These are phyloP conservation scores for Clavulina sp. DNA, from an alignment of 768 basidiomycete genomes.

Conservation along the genomic window DNA sequence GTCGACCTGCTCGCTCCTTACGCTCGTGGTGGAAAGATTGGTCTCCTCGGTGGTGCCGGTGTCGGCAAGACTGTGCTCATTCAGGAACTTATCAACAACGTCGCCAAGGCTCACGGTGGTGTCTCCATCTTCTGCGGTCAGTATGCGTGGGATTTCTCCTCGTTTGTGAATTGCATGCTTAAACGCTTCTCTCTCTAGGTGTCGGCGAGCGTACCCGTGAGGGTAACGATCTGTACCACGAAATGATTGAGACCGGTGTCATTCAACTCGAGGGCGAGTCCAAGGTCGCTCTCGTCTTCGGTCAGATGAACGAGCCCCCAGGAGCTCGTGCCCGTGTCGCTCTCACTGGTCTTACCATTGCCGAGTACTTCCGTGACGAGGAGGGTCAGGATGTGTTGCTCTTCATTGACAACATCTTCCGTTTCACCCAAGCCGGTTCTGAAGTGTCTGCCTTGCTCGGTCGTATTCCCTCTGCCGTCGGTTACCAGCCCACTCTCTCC, in stretches of 20 bases:
- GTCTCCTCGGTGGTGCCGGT: slow-evolving; percentile 99
- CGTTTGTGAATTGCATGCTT: not conserved
- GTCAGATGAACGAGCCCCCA: slow-evolving; percentile 99
- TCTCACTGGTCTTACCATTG: slow-evolving; percentile 95
- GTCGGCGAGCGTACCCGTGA: slow-evolving; percentile 99
- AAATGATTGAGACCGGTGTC: slow-evolving; percentile 99
- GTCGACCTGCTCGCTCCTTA: slow-evolving; percentile 99
- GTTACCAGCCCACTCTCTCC: slow-evolving; percentile 99
- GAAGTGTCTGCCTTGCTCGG: slow-evolving; percentile 99
- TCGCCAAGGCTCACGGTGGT: slow-evolving; percentile 99
- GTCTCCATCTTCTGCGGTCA: slow-evolving; percentile 98
- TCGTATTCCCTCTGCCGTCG: slow-evolving; percentile 99
- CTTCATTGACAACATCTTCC: slow-evolving; percentile 99
- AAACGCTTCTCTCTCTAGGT: slow-evolving; percentile 38
- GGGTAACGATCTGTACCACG: slow-evolving; percentile 98
- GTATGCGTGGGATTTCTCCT: slow-evolving; percentile 14
- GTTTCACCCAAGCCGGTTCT: slow-evolving; percentile 99
- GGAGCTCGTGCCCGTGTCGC: slow-evolving; percentile 99
- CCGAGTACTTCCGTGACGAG: slow-evolving; percentile 99
- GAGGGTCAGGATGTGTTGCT: slow-evolving; percentile 99
- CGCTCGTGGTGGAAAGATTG: slow-evolving; percentile 99
- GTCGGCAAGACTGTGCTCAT: slow-evolving; percentile 99
- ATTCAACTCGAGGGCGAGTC: slow-evolving; percentile 99
- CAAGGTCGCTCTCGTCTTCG: slow-evolving; percentile 99
- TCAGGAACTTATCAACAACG: slow-evolving; percentile 99